Percentiles rank a stretch among this genome's conserved stretches.
These are phyloP conservation scores for Vinca minor DNA, from an alignment of 257 asterid species.

Conservation along the genomic window DNA sequence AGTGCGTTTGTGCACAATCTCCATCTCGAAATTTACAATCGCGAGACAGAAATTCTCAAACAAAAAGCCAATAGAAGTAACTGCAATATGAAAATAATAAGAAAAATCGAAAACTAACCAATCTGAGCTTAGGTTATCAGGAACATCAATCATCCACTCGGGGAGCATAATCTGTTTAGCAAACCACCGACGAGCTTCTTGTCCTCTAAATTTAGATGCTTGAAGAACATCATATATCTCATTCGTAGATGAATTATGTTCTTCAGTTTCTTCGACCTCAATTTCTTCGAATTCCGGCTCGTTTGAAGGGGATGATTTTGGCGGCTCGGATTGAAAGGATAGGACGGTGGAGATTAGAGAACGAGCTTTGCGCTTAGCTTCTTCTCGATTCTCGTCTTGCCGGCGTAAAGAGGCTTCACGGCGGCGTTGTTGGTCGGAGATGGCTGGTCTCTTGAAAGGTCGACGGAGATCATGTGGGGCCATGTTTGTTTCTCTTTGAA, in stretches of 20 bases:
- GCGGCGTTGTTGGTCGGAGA: conserved; percentile 90
- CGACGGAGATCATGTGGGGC: conserved; percentile 78
- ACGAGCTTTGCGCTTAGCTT: conserved; percentile 82
- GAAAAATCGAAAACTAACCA: conserved; percentile 35
- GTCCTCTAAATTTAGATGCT: conserved; percentile 59
- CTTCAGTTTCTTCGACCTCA: conserved; percentile 28
- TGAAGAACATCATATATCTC: conserved; percentile 43
- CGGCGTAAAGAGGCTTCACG: conserved; percentile 74
- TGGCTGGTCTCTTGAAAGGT: conserved; percentile 70
- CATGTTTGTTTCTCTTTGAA: conserved; percentile 25
- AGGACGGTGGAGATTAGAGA: conserved; percentile 62
- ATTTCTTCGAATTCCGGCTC: conserved; percentile 19
- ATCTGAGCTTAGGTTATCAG: conserved; percentile 50
- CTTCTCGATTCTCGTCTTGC: conserved; percentile 71
- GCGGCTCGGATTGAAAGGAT: conserved; percentile 36
- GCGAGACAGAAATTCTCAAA: too few relatives aligned
- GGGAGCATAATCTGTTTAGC: conserved; percentile 97
- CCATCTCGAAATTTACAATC: too few relatives aligned
- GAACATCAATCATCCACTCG: conserved; percentile 94
- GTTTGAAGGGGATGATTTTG: conserved; percentile 10
- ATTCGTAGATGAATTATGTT: conserved; percentile 10
- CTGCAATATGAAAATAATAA: neutral
- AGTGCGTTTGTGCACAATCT: too few relatives aligned
- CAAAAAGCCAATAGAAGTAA: too few relatives aligned
- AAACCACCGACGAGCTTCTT: conserved; percentile 81